Evolutionary conservation across 768 basidiomycete species (phyloP).

Genomic region (Flagelloscypha sp.): DNA sequence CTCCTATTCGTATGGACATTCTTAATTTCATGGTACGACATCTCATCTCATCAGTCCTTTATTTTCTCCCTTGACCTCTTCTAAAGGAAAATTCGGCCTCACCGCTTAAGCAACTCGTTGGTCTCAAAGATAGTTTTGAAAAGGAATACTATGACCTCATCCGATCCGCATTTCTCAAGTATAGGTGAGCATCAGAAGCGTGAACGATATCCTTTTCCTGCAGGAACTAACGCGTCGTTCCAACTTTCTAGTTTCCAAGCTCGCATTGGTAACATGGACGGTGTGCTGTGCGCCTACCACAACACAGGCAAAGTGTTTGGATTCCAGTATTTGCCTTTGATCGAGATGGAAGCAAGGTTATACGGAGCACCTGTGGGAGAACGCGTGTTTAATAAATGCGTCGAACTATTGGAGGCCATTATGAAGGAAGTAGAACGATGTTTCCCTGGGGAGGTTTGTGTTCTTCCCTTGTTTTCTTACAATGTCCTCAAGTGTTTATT

Average conservation of each 20-base stretch:
- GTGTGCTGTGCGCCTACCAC: constrained; percentile 81
- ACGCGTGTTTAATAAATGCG: constrained; percentile 67
- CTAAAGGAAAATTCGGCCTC: constrained; percentile 73
- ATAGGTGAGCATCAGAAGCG: constrained; percentile 41
- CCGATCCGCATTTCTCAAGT: constrained; percentile 91
- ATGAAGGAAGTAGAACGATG: constrained; percentile 45
- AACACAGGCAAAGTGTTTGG: constrained; percentile 85
- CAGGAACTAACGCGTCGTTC: constrained; percentile 2
- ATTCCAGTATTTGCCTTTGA: constrained; percentile 85
- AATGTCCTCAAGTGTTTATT: constrained; percentile 1
- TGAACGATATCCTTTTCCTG: not conserved
- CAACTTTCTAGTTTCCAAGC: constrained; percentile 70
- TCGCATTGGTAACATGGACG: constrained; percentile 96
- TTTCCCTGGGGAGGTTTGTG: constrained; percentile 62
- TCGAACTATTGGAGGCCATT: constrained; percentile 62
- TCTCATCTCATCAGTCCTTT: not conserved
- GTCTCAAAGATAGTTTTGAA: constrained; percentile 75
- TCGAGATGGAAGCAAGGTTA: constrained; percentile 79
- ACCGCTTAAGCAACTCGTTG: constrained; percentile 54
- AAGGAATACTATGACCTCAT: constrained; percentile 92
- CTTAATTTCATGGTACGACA: constrained; percentile 64
- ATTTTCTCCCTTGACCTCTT: not conserved
- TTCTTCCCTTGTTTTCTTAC: constrained; percentile 1
- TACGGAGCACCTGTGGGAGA: constrained; percentile 64
- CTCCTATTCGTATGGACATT: constrained; percentile 77